A percentile compares a stretch with the other conserved stretches of the same genome.
phyloP scores from a whole-genome alignment of 345 rosid species.

The Heritiera fomes region DNA sequence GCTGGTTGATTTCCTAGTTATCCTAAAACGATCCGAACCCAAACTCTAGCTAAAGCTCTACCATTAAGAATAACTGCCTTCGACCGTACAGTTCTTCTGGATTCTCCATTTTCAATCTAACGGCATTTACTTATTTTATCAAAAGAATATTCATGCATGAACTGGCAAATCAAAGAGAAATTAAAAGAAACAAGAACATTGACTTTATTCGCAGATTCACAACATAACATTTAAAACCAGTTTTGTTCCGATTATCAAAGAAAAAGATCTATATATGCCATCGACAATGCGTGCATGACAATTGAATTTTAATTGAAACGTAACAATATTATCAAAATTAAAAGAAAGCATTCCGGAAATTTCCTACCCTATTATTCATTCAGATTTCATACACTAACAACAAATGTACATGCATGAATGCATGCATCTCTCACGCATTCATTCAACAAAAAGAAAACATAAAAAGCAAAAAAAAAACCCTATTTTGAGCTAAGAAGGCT shows the following conservation, averaged over 20 bases:
- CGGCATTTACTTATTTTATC: neutral
- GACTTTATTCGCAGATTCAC: neutral
- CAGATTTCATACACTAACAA: conserved; percentile 7
- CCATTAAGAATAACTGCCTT: no score
- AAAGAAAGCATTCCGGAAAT: neutral
- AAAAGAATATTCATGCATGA: neutral
- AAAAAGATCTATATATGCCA: neutral
- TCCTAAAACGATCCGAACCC: no score
- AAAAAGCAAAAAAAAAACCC: neutral
- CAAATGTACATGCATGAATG: conserved; percentile 7
- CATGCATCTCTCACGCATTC: conserved; percentile 7
- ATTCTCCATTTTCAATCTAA: neutral
- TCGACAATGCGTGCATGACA: neutral
- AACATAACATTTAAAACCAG: neutral
- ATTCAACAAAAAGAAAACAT: neutral
- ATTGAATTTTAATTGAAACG: neutral
- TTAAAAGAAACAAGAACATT: no score
- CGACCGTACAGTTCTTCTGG: no score
- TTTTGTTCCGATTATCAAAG: neutral
- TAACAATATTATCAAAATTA: neutral
- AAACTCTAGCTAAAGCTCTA: no score
- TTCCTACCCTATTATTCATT: neutral
- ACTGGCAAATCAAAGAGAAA: neutral
- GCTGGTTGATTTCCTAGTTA: no score
- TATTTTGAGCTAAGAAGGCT: neutral